Evolutionary conservation across 441 rosid genomes (phyloP).

Genomic region (Jatropha podagrica): DNA sequence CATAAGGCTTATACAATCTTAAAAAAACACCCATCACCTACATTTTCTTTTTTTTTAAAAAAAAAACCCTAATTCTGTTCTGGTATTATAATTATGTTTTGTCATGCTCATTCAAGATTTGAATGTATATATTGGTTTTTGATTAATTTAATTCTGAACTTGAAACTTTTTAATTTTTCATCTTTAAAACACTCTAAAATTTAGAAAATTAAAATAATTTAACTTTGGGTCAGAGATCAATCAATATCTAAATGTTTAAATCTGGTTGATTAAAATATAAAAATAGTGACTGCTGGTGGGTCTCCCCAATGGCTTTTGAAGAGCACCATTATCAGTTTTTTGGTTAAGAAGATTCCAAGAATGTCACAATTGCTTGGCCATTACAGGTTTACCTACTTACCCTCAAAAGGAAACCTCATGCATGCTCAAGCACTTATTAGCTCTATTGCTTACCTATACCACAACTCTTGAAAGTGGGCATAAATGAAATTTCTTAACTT

Average conservation of each 20-base stretch:
- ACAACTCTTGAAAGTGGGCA: not conserved
- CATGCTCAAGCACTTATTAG: not conserved
- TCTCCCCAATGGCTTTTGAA: not conserved
- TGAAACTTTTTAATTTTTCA: no score
- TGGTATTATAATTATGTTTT: not conserved
- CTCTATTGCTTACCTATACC: not conserved
- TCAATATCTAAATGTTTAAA: not conserved
- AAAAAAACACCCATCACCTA: constrained; percentile 29
- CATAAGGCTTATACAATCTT: not conserved
- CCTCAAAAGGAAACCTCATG: not conserved
- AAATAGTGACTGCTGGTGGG: not conserved
- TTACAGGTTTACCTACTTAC: constrained; percentile 7
- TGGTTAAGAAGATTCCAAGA: constrained; percentile 10
- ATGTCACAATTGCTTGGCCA: not conserved
- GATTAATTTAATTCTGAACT: no score
- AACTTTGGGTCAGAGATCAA: no score
- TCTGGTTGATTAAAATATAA: not conserved
- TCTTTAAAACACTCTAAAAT: no score
- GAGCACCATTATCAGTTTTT: constrained; percentile 2
- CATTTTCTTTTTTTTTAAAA: not conserved
- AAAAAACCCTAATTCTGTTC: constrained; percentile 18
- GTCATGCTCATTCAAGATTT: not conserved
- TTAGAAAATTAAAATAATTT: no score
- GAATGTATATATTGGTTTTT: no score
- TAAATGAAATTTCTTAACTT: no score